Evolutionary conservation across 176 grass and related monocot species (phyloP).

Genomic region (Carex littledalei): DNA sequence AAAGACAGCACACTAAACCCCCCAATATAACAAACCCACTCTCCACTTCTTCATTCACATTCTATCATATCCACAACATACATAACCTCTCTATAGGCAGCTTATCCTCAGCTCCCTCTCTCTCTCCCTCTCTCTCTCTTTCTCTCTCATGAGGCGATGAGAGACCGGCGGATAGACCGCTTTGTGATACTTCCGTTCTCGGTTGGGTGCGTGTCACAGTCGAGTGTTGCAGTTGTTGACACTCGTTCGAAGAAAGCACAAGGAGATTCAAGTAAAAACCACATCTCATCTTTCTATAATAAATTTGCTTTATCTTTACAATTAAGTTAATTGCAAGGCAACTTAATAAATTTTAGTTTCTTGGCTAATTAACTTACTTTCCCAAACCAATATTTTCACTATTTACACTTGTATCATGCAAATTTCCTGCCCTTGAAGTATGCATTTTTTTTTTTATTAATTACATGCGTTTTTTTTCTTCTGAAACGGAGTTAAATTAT

Average conservation of each 20-base stretch:
- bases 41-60: conserved; percentile 7
- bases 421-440: background rate
- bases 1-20: conserved; percentile 13
- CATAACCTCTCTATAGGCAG: background rate
- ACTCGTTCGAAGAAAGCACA: conserved; percentile 32
- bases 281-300: background rate
- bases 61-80: background rate
- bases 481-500: background rate
- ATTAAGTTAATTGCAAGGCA: background rate
- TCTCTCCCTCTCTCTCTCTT: background rate
- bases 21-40: conserved; percentile 20
- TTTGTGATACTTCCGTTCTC: conserved; percentile 87
- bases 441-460: background rate
- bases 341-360: background rate
- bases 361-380: background rate
- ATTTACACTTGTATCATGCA: background rate
- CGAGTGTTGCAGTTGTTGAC: conserved; percentile 62
- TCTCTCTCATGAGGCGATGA: conserved; percentile 13
- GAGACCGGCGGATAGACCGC: conserved; percentile 39
- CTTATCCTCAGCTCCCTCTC: background rate
- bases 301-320: background rate
- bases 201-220: conserved; percentile 48
- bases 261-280: conserved; percentile 21
- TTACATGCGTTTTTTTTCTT: background rate
- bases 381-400: background rate